A percentile compares a stretch with the other conserved stretches of the same genome.
Evolutionary conservation across 2,329 filamentous ascomycete genomes (phyloP).

Genomic region (Aspergillus persii): DNA sequence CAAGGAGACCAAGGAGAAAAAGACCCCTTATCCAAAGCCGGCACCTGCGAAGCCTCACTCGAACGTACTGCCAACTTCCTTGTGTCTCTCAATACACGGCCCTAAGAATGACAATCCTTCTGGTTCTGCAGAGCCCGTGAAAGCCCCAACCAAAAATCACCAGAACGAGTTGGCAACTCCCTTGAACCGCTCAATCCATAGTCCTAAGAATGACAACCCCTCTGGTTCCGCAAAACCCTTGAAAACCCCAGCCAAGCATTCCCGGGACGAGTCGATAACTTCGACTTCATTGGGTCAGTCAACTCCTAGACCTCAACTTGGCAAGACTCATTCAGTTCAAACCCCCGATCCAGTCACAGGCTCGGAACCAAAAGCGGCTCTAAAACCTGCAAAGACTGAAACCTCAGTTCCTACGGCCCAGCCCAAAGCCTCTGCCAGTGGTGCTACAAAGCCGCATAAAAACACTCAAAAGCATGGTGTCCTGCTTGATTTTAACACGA

Average conservation of each 20-base stretch:
- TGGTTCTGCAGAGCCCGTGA: no score
- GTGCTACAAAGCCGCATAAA: background rate
- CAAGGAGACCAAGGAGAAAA: no score
- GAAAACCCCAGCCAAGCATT: background rate
- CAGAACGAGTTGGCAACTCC: no score
- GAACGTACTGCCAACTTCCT: no score
- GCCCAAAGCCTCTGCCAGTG: background rate
- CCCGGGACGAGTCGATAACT: background rate
- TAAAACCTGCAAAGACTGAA: background rate
- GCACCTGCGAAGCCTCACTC: no score
- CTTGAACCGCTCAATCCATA: no score
- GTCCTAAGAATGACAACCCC: background rate
- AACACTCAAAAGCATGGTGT: conserved; percentile 2
- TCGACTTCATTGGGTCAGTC: background rate
- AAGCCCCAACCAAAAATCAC: no score
- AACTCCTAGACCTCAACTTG: background rate
- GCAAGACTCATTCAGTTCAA: background rate
- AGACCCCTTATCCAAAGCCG: no score
- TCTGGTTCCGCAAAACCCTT: background rate
- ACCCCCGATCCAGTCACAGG: background rate
- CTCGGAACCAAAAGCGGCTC: background rate
- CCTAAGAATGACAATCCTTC: no score
- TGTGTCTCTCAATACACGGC: no score
- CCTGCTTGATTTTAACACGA: conserved; percentile 22
- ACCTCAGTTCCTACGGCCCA: background rate